These are phyloP conservation scores for Globisporangium recalcitrans DNA, from an alignment of 352 stramenopile genomes.

Conservation along the genomic window DNA sequence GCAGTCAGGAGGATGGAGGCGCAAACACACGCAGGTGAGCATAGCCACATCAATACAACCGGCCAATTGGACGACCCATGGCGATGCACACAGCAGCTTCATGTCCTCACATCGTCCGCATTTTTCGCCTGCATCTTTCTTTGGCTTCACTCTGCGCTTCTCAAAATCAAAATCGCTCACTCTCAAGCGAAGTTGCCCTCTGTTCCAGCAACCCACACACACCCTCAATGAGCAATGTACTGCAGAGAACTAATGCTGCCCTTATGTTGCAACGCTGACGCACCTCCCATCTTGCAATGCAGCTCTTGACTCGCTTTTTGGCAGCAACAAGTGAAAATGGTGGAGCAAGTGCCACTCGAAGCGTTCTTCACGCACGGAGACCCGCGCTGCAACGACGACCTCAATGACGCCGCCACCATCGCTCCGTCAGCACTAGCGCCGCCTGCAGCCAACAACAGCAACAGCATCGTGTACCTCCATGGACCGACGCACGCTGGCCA, in stretches of 20 bases:
- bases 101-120: background rate
- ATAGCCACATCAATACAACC: background rate
- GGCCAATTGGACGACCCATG: background rate
- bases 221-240: background rate
- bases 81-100: background rate
- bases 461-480: conserved; percentile 40
- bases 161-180: conserved; percentile 1
- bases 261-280: background rate
- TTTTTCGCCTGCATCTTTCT: background rate
- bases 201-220: background rate
- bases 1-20: background rate
- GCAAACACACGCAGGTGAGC: background rate
- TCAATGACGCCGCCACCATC: background rate
- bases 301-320: background rate
- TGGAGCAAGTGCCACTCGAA: conserved; percentile 25
- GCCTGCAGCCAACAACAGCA: background rate
- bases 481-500: conserved; percentile 33
- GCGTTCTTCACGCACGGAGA: conserved; percentile 62
- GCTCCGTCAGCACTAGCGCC: conserved; percentile 4
- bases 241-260: background rate
- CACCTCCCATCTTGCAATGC: background rate
- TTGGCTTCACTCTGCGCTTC: background rate
- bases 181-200: conserved; percentile 8
- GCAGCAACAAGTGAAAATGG: background rate
- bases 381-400: conserved; percentile 13